A percentile compares a stretch with the other conserved stretches of the same genome.
phyloP scores from a whole-genome alignment of 257 asterid genomes.

The Voacanga thouarsii region DNA sequence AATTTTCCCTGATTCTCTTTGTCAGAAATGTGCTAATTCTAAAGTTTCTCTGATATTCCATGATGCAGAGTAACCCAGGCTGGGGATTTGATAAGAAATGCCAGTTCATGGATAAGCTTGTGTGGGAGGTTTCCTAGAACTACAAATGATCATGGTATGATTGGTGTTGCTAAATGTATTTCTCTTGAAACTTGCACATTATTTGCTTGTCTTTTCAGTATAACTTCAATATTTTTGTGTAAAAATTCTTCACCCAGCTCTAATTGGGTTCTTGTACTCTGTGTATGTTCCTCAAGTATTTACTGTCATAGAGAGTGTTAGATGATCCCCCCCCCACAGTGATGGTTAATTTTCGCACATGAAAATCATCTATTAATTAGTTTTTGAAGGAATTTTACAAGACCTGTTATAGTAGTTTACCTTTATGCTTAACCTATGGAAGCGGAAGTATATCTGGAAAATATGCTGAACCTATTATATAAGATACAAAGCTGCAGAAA shows the following conservation, averaged over 20 bases:
- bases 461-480: too few relatives aligned
- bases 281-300: too few relatives aligned
- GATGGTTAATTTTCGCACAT: neutral
- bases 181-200: neutral
- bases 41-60: neutral
- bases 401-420: too few relatives aligned
- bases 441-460: neutral
- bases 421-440: neutral
- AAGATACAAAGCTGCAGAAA: too few relatives aligned
- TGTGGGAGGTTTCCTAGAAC: slow-evolving; percentile 59
- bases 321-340: neutral
- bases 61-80: slow-evolving; percentile 87
- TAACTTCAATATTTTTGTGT: too few relatives aligned
- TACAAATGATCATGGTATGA: slow-evolving; percentile 47
- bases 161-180: neutral
- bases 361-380: neutral
- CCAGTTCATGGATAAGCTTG: slow-evolving; percentile 81
- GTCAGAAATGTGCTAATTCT: slow-evolving; percentile 9
- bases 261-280: too few relatives aligned
- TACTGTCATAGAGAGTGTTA: too few relatives aligned
- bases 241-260: too few relatives aligned
- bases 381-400: neutral
- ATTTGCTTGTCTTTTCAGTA: neutral
- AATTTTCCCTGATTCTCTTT: neutral
- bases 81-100: slow-evolving; percentile 95